Percentiles rank a stretch among this genome's conserved stretches.
These are phyloP conservation scores for Rhizophagus sp. DNA, from an alignment of 192 early-diverging fungal species.

Conservation along the genomic window DNA sequence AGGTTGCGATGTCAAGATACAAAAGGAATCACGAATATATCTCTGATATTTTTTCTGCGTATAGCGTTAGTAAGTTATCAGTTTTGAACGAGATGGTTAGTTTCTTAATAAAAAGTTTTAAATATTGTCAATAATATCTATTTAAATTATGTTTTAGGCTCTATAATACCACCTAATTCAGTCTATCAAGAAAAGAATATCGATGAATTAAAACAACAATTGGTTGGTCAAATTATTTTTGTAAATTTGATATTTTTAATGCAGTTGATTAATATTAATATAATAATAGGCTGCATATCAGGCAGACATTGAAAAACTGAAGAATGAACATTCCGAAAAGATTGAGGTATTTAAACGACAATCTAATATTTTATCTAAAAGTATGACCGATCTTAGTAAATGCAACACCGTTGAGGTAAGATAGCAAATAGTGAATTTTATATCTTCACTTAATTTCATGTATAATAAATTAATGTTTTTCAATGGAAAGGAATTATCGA, in stretches of 20 bases:
- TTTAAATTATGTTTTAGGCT: constrained; percentile 20
- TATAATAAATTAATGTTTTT: not conserved
- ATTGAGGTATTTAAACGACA: constrained; percentile 41
- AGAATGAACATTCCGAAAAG: constrained; percentile 42
- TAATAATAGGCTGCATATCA: constrained; percentile 32
- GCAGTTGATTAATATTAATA: constrained; percentile 19
- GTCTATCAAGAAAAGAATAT: constrained; percentile 32
- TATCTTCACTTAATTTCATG: not conserved
- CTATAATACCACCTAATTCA: constrained; percentile 35
- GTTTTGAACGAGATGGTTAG: not conserved
- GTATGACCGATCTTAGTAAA: constrained; percentile 4
- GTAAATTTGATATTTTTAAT: not conserved
- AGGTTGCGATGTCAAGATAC: constrained; percentile 64
- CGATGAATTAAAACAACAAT: constrained; percentile 32
- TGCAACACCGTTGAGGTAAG: not conserved
- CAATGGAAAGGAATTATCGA: not conserved
- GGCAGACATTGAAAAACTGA: constrained; percentile 35
- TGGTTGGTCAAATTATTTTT: constrained; percentile 17
- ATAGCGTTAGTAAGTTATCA: constrained; percentile 49
- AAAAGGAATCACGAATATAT: constrained; percentile 66
- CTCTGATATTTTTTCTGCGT: constrained; percentile 66
- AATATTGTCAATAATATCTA: not conserved
- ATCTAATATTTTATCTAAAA: constrained; percentile 1
- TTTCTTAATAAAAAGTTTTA: not conserved
- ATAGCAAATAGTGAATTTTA: not conserved